Evolutionary conservation across 768 basidiomycete genomes (phyloP).

Genomic region (Hysterangium stoloniferum): DNA sequence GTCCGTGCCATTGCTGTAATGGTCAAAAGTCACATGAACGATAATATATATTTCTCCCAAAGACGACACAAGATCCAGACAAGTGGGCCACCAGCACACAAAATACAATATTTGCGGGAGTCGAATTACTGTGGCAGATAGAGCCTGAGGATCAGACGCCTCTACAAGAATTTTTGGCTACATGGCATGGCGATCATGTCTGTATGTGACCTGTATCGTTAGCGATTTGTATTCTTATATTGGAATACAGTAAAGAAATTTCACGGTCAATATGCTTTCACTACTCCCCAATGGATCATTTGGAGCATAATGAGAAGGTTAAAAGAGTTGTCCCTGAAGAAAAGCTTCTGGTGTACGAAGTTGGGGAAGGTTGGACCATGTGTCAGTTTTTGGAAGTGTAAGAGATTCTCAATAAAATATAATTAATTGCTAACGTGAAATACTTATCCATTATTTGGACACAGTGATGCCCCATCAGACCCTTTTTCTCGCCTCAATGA

Average conservation of each 20-base stretch:
- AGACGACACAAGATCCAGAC: constrained; percentile 3
- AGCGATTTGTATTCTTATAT: not conserved
- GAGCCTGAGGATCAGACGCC: not conserved
- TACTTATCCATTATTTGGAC: not conserved
- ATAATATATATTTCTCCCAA: not conserved
- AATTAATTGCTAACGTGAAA: not conserved
- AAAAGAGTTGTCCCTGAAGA: constrained; percentile 1
- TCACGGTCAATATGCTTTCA: not conserved
- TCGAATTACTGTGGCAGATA: not conserved
- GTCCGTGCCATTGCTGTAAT: not conserved
- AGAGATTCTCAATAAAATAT: not conserved
- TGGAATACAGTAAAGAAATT: not conserved
- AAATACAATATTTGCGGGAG: not conserved
- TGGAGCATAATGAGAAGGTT: not conserved
- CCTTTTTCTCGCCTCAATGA: not conserved
- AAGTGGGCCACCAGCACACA: constrained; percentile 5
- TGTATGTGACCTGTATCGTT: not conserved
- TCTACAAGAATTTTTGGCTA: not conserved
- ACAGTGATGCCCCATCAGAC: not conserved
- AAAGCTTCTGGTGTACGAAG: not conserved
- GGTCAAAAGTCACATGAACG: not conserved
- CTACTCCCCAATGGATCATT: not conserved
- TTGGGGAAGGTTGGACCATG: constrained; percentile 2
- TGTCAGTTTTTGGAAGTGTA: constrained; percentile 1
- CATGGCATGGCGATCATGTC: not conserved